These are phyloP conservation scores for Phytophthora litchii DNA, from an alignment of 352 stramenopile species.

Conservation along the genomic window DNA sequence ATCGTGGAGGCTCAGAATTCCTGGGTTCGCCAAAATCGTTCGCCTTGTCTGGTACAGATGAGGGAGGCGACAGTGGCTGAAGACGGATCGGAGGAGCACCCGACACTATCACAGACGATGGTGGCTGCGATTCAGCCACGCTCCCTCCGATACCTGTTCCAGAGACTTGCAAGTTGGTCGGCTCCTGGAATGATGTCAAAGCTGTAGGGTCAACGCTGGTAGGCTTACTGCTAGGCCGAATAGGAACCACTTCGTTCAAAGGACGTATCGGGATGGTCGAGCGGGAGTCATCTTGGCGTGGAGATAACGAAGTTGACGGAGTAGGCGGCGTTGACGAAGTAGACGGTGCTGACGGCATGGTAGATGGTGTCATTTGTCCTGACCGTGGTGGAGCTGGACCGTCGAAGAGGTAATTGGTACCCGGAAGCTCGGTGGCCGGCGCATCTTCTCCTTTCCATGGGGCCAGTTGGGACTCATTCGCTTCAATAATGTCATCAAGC, in stretches of 20 bases:
- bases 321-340: conserved; percentile 3
- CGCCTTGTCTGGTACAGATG: not conserved
- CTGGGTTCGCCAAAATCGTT: not conserved
- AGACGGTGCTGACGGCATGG: not conserved
- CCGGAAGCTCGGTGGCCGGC: conserved; percentile 7
- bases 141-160: conserved; percentile 1
- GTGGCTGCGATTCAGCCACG: not conserved
- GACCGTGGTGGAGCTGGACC: conserved; percentile 20
- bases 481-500: not conserved
- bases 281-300: conserved; percentile 15
- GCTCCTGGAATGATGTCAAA: not conserved
- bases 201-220: not conserved
- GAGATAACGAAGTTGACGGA: conserved; percentile 1
- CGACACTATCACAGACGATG: conserved; percentile 8
- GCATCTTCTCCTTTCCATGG: conserved; percentile 24
- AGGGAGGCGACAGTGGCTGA: conserved; percentile 9
- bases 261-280: conserved; percentile 1
- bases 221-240: not conserved
- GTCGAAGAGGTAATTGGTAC: conserved; percentile 36
- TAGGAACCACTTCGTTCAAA: not conserved
- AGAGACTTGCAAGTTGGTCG: conserved; percentile 5
- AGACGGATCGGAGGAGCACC: conserved; percentile 9
- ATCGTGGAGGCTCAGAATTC: not conserved
- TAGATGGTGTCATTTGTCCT: conserved; percentile 9
- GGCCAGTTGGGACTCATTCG: conserved; percentile 11